These are phyloP conservation scores for Neurospora sp. DNA, from an alignment of 495 filamentous ascomycete genomes.

Conservation along the genomic window DNA sequence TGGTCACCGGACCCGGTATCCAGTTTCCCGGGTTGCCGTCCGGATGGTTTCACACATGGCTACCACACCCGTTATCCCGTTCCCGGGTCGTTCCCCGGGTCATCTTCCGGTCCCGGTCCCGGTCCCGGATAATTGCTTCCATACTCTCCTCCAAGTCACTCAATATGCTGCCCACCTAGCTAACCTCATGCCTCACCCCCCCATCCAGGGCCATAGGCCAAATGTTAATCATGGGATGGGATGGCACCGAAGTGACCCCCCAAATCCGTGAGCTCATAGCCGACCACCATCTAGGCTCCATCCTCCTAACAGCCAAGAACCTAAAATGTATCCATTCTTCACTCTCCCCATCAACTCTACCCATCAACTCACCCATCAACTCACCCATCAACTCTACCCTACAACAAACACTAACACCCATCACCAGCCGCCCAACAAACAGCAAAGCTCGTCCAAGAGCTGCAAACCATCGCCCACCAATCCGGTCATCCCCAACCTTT, in stretches of 20 bases:
- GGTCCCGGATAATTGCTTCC: slow-evolving; percentile 1
- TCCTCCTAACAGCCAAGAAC: slow-evolving; percentile 82
- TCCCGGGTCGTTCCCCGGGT: not conserved
- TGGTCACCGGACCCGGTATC: not conserved
- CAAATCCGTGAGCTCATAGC: slow-evolving; percentile 79
- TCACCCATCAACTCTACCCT: not conserved
- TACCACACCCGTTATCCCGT: too few relatives aligned
- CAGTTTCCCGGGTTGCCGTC: not conserved
- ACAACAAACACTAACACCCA: slow-evolving; percentile 8
- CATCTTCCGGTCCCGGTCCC: not conserved
- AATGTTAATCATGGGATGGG: slow-evolving; percentile 93
- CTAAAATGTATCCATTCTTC: slow-evolving; percentile 56
- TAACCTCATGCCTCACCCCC: not conserved
- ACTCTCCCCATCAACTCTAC: not conserved
- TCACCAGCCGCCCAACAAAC: slow-evolving; percentile 69
- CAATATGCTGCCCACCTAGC: not conserved
- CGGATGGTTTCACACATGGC: not conserved
- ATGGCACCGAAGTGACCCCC: slow-evolving; percentile 77
- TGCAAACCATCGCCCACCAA: slow-evolving; percentile 79
- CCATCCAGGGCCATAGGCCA: slow-evolving; percentile 60
- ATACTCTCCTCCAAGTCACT: not conserved
- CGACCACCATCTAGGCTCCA: slow-evolving; percentile 65
- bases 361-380: too few relatives aligned
- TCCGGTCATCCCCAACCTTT: slow-evolving; percentile 78
- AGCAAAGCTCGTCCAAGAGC: slow-evolving; percentile 67